Evolutionary conservation across 2,329 filamentous ascomycete species (phyloP).

Genomic region (Truncatella angustata): DNA sequence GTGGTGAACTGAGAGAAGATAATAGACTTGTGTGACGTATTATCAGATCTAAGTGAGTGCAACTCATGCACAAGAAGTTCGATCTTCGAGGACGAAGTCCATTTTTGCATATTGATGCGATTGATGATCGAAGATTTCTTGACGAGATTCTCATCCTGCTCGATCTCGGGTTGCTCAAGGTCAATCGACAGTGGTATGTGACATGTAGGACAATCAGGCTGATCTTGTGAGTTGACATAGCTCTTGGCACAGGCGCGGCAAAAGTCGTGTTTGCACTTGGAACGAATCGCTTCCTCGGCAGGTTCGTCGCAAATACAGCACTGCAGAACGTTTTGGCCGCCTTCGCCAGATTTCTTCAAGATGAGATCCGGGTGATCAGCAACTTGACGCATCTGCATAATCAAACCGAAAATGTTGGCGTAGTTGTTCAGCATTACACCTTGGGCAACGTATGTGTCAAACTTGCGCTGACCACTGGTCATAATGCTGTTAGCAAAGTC

Average conservation of each 20-base stretch:
- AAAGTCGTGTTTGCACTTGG: constrained; percentile 90
- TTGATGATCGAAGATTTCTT: constrained; percentile 99
- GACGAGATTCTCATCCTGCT: constrained; percentile 80
- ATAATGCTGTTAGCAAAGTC: constrained; percentile 97
- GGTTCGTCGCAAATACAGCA: constrained; percentile 97
- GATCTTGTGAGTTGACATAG: constrained; percentile 76
- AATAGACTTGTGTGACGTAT: constrained; percentile 92
- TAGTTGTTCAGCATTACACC: constrained; percentile 97
- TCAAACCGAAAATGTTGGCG: constrained; percentile 96
- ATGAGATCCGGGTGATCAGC: constrained; percentile 95
- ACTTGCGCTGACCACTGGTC: constrained; percentile 82
- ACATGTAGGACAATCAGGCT: constrained; percentile 82
- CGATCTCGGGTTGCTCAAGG: constrained; percentile 90
- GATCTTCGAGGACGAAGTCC: constrained; percentile 98
- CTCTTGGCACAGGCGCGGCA: constrained; percentile 78
- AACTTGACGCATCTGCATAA: constrained; percentile 99
- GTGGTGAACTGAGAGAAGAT: constrained; percentile 97
- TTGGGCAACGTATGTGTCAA: constrained; percentile 92
- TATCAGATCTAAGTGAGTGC: constrained; percentile 87
- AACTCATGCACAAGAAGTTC: constrained; percentile 94
- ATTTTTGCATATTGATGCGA: constrained; percentile 97
- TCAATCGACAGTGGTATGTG: constrained; percentile 90
- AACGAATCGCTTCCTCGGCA: constrained; percentile 90
- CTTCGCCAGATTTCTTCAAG: constrained; percentile 80
- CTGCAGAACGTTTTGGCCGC: constrained; percentile 85